Base-by-base conservation (phyloP, 305 asterid species). In the Salvia sclarea region DNA sequence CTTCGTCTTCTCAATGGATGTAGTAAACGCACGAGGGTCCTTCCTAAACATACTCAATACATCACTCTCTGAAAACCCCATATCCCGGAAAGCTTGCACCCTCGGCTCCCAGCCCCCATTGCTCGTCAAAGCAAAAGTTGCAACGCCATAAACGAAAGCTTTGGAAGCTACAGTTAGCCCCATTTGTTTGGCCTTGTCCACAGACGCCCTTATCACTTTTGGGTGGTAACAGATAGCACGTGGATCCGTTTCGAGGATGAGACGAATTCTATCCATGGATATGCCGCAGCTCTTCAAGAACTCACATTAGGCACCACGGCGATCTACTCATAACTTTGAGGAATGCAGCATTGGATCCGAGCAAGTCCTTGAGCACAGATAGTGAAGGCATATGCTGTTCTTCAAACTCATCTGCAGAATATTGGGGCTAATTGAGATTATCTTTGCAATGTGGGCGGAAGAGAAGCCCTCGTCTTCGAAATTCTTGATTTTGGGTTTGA, bases 401-500 rank as follows among this genome's bases (percentile, higher is more conserved):
- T 58, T 16, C 41, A 47, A 45, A 2, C 60, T 47, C 8, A n/a
- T 5, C 0, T 10, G 4, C 3, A 69, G 3, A 33, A 69, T 69
- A 1, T 10, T 0, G 1, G 66, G 40, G 50, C 2, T 0, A 14
- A 2, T 44, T 0, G 66, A 2, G 37, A 69, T 8, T 5, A 57
- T 8, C 30, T 6, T 31, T 8, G 10, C 1, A 14, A 58, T 57
- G 52, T 13, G 41, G 1, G 8, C n/a, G n/a, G 61, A 14, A 2
- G 67, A 58, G 37, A 69, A 31, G 2, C 74, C 74, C 41, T 18
- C 0, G 4, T 69, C 59, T n/a, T 21, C 50, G 24, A 69, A 58
- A 8, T 12, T 1, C 60, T 45, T 41, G 64, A 54, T 0, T 55
- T 69, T 69, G 50, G 67, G 60, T 20, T 47, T 69, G 1, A 69